Conservation (phyloP, 108 stramenopile genomes). For the Discostella pseudostelligera region DNA sequence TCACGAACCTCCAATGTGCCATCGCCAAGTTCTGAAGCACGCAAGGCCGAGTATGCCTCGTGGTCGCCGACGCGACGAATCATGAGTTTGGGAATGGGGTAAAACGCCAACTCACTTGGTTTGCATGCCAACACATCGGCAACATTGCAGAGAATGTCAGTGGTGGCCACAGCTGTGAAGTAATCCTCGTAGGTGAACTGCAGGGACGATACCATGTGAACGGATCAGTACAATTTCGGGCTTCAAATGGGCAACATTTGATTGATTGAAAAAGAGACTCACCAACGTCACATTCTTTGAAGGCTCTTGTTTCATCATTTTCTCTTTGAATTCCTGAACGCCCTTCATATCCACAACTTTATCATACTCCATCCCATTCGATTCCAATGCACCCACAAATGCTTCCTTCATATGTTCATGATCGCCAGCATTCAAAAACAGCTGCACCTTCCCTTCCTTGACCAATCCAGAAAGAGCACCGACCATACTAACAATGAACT, state of each 20-base stretch:
- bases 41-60: slow-evolving; percentile 85
- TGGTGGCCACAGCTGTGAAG: slow-evolving; percentile 90
- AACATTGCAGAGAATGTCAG: slow-evolving; percentile 85
- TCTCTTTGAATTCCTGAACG: slow-evolving; percentile 60
- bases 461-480: slow-evolving; percentile 56
- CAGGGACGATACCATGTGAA: not conserved
- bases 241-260: not conserved
- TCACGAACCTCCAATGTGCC: slow-evolving; percentile 86
- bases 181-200: slow-evolving; percentile 87
- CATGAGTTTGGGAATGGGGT: slow-evolving; percentile 87
- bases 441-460: slow-evolving; percentile 67
- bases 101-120: slow-evolving; percentile 90
- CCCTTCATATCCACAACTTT: slow-evolving; percentile 62
- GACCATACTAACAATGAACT: slow-evolving; percentile 77
- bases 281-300: slow-evolving; percentile 61
- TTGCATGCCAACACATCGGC: slow-evolving; percentile 89
- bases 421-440: slow-evolving; percentile 92
- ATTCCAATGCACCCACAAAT: slow-evolving; percentile 68
- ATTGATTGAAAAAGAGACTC: slow-evolving; percentile 1
- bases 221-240: not conserved
- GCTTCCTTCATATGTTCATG: slow-evolving; percentile 84
- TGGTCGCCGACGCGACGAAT: slow-evolving; percentile 93
- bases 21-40: slow-evolving; percentile 85
- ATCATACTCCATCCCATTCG: slow-evolving; percentile 62
- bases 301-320: slow-evolving; percentile 61